Evolutionary conservation across 2,329 filamentous ascomycete species (phyloP).

Genomic region (Colletotrichum salicis): DNA sequence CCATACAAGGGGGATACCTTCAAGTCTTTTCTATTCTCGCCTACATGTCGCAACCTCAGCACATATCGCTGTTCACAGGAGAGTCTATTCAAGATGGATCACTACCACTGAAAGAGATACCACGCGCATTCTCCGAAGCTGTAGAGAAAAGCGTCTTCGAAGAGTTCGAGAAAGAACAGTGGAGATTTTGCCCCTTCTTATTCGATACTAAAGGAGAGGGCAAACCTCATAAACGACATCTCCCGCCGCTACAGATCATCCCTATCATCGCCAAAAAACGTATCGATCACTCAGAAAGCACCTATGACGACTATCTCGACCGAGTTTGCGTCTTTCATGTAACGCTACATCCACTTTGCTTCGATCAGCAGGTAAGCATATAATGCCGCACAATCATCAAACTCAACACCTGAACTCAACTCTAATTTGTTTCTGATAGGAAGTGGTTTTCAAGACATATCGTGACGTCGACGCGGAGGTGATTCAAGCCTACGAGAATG

Average conservation of each 20-base stretch:
- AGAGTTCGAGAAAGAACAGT: not conserved
- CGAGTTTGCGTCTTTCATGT: not conserved
- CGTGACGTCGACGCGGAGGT: not conserved
- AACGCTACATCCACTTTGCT: not conserved
- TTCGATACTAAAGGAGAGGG: not conserved
- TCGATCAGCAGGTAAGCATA: not conserved
- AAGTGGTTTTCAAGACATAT: constrained; percentile 15
- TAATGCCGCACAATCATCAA: too few relatives aligned
- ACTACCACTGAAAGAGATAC: not conserved
- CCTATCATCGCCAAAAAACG: not conserved
- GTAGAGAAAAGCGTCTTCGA: too few relatives aligned
- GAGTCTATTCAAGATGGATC: not conserved
- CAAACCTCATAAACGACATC: not conserved
- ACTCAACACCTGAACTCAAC: too few relatives aligned
- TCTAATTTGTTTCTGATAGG: not conserved
- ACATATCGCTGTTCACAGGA: not conserved
- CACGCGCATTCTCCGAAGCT: too few relatives aligned
- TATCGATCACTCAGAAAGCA: not conserved
- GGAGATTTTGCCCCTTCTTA: not conserved
- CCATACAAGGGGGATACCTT: too few relatives aligned
- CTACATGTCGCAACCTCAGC: not conserved
- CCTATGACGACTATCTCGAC: rapidly evolving
- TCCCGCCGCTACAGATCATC: not conserved
- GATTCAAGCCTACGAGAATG: not conserved
- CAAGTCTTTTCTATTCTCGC: too few relatives aligned